Evolutionary conservation across 352 stramenopile genomes (phyloP).

Genomic region (Aphanomyces cochlioides): DNA sequence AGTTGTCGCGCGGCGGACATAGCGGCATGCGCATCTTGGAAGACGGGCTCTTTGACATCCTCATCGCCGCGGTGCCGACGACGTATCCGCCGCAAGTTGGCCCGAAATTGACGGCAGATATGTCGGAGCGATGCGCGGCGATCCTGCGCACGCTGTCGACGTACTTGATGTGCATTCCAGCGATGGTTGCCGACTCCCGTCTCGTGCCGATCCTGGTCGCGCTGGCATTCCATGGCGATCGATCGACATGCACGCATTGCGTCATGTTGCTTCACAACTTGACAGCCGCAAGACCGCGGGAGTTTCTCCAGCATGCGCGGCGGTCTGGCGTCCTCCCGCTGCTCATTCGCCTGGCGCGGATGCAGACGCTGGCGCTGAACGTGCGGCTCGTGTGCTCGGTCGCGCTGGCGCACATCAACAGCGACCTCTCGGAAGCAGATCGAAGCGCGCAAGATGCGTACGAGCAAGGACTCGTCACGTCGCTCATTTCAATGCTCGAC

Average conservation of each 20-base stretch:
- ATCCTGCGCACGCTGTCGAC: conserved; percentile 69
- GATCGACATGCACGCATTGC: conserved; percentile 68
- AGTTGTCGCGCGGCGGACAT: conserved; percentile 57
- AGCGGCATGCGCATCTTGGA: conserved; percentile 58
- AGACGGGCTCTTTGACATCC: conserved; percentile 31
- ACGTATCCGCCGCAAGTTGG: conserved; percentile 37
- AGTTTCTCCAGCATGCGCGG: conserved; percentile 56
- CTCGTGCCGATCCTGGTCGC: conserved; percentile 59
- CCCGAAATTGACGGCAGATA: conserved; percentile 49
- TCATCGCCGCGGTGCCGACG: conserved; percentile 15
- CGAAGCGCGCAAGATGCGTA: conserved; percentile 65
- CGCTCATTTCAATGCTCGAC: conserved; percentile 33
- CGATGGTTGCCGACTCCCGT: conserved; percentile 42
- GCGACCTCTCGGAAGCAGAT: conserved; percentile 50
- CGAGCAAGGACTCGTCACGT: conserved; percentile 47
- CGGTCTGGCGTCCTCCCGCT: conserved; percentile 56
- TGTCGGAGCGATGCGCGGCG: conserved; percentile 59
- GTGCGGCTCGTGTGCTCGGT: conserved; percentile 50
- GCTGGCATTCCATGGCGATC: conserved; percentile 45
- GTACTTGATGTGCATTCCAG: conserved; percentile 42
- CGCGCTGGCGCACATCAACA: conserved; percentile 49
- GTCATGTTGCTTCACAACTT: conserved; percentile 56
- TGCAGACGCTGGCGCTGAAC: conserved; percentile 39
- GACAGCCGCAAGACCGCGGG: conserved; percentile 52
- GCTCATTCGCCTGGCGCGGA: conserved; percentile 41